These are phyloP conservation scores for Gossypioides kirkii DNA, from an alignment of 345 rosid species.

Conservation along the genomic window DNA sequence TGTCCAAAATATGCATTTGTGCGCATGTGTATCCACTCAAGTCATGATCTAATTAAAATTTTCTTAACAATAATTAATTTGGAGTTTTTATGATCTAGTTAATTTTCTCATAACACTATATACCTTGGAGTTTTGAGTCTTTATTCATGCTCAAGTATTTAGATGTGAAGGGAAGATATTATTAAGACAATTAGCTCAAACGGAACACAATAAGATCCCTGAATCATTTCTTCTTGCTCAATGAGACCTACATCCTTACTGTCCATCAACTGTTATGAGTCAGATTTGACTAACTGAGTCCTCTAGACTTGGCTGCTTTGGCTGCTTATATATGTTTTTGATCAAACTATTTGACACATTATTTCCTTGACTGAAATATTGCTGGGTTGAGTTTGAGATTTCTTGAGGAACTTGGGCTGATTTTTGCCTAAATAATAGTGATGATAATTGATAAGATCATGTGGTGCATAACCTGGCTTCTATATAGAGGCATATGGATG, in stretches of 20 bases:
- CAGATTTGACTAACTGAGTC: neutral
- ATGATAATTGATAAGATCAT: neutral
- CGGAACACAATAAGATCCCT: neutral
- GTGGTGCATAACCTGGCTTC: neutral
- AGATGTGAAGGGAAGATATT: neutral
- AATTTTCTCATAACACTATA: neutral
- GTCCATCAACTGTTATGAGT: neutral
- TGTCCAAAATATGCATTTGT: neutral
- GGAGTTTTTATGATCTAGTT: neutral
- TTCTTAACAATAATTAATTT: neutral
- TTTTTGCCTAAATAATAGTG: neutral
- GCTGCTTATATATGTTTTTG: neutral
- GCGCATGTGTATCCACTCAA: neutral
- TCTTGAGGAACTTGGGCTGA: neutral
- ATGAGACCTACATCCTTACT: neutral
- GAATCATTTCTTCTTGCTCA: neutral
- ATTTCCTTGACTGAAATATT: neutral
- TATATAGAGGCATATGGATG: neutral
- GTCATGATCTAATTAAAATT: neutral
- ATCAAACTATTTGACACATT: neutral
- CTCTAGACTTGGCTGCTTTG: neutral
- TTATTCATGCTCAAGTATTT: neutral
- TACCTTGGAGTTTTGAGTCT: neutral
- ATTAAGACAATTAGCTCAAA: neutral
- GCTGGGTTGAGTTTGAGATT: neutral